Evolutionary conservation across 108 stramenopile species (phyloP).

Genomic region (Cyclotella cryptica): DNA sequence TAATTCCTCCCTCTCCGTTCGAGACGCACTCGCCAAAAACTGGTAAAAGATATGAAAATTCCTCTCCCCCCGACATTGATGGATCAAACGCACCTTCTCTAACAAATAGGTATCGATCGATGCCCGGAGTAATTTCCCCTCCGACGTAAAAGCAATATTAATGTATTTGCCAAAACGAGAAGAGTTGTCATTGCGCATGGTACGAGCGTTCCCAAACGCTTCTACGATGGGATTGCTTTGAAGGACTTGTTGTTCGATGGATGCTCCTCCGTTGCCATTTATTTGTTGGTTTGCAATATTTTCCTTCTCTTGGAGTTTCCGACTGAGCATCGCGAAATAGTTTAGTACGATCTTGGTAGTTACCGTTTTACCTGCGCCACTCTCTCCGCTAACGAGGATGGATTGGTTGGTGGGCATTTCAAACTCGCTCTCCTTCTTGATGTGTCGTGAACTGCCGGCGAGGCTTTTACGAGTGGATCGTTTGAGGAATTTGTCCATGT

Average conservation of each 20-base stretch:
- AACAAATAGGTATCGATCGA: conserved; percentile 91
- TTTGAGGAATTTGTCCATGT: conserved; percentile 50
- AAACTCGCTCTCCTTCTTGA: neutral
- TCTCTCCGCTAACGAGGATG: conserved; percentile 86
- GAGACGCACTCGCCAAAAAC: conserved; percentile 60
- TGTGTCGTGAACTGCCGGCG: too few species aligned
- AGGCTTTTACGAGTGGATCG: conserved; percentile 14
- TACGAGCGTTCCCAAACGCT: conserved; percentile 93
- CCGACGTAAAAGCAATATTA: conserved; percentile 65
- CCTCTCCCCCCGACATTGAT: conserved; percentile 80
- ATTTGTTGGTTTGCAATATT: neutral
- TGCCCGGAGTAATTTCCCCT: conserved; percentile 71
- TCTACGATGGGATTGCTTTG: conserved; percentile 91
- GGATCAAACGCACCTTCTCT: conserved; percentile 93
- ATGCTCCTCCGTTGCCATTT: conserved; percentile 49
- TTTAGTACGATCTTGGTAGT: conserved; percentile 90
- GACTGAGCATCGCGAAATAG: conserved; percentile 82
- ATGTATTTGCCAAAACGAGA: conserved; percentile 98
- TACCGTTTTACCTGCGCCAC: conserved; percentile 89
- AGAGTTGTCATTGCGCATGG: conserved; percentile 92
- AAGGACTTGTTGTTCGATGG: conserved; percentile 84
- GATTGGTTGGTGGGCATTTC: conserved; percentile 58
- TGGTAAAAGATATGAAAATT: conserved; percentile 98
- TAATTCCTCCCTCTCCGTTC: conserved; percentile 41
- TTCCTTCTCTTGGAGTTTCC: conserved; percentile 45